These are phyloP conservation scores for Canariomyces notabilis DNA, from an alignment of 2,329 filamentous ascomycete genomes.

Conservation along the genomic window DNA sequence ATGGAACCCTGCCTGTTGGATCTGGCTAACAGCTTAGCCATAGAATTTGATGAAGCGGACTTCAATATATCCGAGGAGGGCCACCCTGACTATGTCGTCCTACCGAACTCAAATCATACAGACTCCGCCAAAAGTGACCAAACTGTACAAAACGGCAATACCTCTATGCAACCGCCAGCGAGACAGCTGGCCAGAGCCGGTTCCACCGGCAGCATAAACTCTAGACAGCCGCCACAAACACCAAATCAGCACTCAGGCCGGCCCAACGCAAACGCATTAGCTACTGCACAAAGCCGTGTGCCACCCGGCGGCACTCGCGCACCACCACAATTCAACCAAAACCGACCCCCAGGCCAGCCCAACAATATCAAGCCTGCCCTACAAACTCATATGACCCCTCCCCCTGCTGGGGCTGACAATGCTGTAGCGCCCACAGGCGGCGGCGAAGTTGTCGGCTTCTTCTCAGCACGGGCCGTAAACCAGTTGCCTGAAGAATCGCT, in stretches of 20 bases:
- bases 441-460: constrained; percentile 55
- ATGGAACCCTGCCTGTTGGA: constrained; percentile 9
- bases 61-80: constrained; percentile 65
- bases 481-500: constrained; percentile 47
- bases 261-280: constrained; percentile 18
- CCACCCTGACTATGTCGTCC: constrained; percentile 70
- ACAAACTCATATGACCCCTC: constrained; percentile 30
- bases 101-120: constrained; percentile 40
- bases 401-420: constrained; percentile 19
- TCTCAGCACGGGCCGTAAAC: constrained; percentile 63
- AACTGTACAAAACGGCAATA: constrained; percentile 20
- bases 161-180: constrained; percentile 36
- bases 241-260: constrained; percentile 23
- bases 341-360: constrained; percentile 11
- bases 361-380: constrained; percentile 17
- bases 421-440: constrained; percentile 13
- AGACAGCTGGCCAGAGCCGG: constrained; percentile 29
- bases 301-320: constrained; percentile 13
- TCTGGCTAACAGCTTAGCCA: constrained; percentile 3
- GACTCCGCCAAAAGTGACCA: constrained; percentile 25
- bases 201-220: constrained; percentile 29
- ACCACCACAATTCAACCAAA: constrained; percentile 24
- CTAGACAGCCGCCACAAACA: constrained; percentile 25
- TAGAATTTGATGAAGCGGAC: constrained; percentile 72
- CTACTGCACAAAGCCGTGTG: constrained; percentile 17